phyloP scores from a whole-genome alignment of 495 filamentous ascomycete species.

The Jackrogersella multiformis region DNA sequence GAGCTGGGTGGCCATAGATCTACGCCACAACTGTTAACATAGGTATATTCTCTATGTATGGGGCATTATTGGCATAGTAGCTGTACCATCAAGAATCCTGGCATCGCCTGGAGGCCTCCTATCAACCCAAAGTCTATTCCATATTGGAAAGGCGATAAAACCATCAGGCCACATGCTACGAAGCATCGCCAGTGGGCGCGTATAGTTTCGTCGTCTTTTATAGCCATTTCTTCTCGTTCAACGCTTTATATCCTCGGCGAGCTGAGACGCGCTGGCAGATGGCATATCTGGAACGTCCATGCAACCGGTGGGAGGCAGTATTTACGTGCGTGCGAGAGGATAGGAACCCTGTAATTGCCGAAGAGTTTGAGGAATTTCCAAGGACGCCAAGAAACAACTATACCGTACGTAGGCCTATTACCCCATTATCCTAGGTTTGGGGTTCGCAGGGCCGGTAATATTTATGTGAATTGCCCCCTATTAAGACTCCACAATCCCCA shows the following conservation, averaged over 20 bases:
- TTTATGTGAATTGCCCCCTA: no score
- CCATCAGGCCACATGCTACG: constrained; percentile 50
- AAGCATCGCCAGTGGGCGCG: constrained; percentile 45
- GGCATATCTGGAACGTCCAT: not conserved
- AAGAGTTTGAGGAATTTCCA: constrained; percentile 14
- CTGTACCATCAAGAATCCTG: constrained; percentile 54
- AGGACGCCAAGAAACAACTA: constrained; percentile 26
- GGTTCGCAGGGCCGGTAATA: constrained; percentile 2
- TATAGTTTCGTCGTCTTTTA: constrained; percentile 36
- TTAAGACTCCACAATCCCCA: constrained; percentile 21
- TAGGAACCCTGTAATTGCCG: constrained; percentile 37
- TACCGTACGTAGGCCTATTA: constrained; percentile 13
- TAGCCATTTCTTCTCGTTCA: constrained; percentile 10
- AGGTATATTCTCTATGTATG: not conserved
- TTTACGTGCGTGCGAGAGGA: constrained; percentile 20
- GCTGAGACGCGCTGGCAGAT: not conserved
- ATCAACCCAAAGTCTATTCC: constrained; percentile 63
- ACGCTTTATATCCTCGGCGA: not conserved
- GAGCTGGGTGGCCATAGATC: constrained; percentile 45
- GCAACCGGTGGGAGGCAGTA: not conserved
- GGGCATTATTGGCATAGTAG: not conserved
- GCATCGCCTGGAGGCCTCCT: constrained; percentile 64
- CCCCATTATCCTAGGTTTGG: constrained; percentile 34
- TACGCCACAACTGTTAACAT: constrained; percentile 9
- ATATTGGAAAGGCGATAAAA: constrained; percentile 62